Percentiles rank a stretch among this genome's conserved stretches.
Conservation (phyloP, 441 rosid genomes). For the Adansonia rubrostipa region DNA sequence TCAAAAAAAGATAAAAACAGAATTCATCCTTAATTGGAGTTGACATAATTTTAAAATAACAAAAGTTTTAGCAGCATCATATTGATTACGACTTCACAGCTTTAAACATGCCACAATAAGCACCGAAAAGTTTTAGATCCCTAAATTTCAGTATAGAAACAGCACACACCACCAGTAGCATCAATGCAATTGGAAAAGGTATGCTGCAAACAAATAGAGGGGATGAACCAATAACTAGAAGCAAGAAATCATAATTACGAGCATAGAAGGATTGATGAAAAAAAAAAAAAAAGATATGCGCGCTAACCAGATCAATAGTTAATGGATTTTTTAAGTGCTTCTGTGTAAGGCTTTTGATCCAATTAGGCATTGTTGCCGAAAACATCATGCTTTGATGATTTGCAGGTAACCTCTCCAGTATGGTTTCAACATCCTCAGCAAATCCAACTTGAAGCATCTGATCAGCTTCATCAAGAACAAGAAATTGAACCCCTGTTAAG, state of each 20-base stretch:
- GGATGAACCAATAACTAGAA: background rate
- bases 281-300: background rate
- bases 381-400: constrained; percentile 93
- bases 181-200: background rate
- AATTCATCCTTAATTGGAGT: background rate
- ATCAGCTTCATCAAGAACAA: constrained; percentile 97
- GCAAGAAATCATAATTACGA: background rate
- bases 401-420: constrained; percentile 68
- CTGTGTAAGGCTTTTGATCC: constrained; percentile 73
- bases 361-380: constrained; percentile 97
- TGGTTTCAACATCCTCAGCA: constrained; percentile 86
- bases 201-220: background rate
- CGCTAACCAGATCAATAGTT: constrained; percentile 89
- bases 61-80: background rate
- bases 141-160: background rate
- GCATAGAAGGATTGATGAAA: background rate
- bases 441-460: constrained; percentile 99
- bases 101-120: background rate
- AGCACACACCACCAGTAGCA: background rate
- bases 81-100: background rate
- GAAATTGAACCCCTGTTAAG: constrained; percentile 74
- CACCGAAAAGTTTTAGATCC: background rate
- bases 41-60: background rate
- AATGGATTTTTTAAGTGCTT: constrained; percentile 78
- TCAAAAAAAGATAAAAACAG: background rate